Conservation (phyloP, 768 basidiomycete genomes). For the Holtermannia corniformis region DNA sequence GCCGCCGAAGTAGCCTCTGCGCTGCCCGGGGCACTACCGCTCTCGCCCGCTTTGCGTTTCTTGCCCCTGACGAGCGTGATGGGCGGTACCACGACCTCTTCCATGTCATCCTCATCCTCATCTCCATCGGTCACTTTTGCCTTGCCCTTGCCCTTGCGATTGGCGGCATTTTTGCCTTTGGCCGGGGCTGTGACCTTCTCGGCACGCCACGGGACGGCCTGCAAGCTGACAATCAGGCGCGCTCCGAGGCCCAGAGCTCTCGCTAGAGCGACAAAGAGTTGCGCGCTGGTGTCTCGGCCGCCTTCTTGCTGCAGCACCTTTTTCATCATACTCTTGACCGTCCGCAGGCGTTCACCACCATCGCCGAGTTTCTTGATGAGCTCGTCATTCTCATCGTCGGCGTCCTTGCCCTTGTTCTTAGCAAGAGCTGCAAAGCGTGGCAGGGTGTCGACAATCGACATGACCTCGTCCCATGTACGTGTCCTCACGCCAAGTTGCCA, state of each 20-base stretch:
- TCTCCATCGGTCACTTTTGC: conserved; percentile 21
- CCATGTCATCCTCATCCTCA: conserved; percentile 32
- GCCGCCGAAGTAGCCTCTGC: background rate
- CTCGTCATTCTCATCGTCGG: conserved; percentile 40
- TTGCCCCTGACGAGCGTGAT: background rate
- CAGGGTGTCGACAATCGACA: conserved; percentile 35
- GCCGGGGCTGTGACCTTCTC: conserved; percentile 31
- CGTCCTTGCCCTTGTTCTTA: conserved; percentile 38
- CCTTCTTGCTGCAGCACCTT: conserved; percentile 72
- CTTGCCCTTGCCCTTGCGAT: conserved; percentile 24
- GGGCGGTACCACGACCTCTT: conserved; percentile 28
- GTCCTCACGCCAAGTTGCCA: conserved; percentile 48
- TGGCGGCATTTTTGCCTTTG: conserved; percentile 24
- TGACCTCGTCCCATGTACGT: conserved; percentile 65
- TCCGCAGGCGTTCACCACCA: conserved; percentile 61
- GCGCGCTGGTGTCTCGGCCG: conserved; percentile 74
- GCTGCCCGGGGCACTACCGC: conserved; percentile 11
- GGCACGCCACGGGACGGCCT: conserved; percentile 82
- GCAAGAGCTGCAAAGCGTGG: conserved; percentile 22
- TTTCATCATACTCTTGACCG: conserved; percentile 83
- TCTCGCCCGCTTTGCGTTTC: conserved; percentile 12
- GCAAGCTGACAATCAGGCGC: conserved; percentile 77
- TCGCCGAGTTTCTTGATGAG: conserved; percentile 27
- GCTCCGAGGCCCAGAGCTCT: conserved; percentile 77
- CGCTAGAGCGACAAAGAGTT: conserved; percentile 83